Evolutionary conservation across 2,329 filamentous ascomycete genomes (phyloP), one percentile per base, ranked within the genome.

Genomic region (Talaromyces sp.): DNA sequence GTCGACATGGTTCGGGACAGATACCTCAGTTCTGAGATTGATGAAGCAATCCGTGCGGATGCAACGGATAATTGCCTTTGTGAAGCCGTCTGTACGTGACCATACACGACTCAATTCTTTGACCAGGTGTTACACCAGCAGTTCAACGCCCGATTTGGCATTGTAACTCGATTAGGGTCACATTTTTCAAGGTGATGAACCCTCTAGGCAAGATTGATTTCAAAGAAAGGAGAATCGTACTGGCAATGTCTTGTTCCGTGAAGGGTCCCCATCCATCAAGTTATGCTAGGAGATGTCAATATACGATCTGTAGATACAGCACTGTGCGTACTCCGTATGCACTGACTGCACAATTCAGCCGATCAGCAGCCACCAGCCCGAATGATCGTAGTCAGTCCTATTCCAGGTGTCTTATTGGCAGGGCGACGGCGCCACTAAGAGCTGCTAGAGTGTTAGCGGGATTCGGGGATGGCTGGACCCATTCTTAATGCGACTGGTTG

Each of bases 351-450:
- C 15, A 56, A 25, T 38, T 13, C 17, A 31, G 31, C 31, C 19
- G 31, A 56, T 56, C n/a, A 38, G 6, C n/a, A 36, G 31, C 31
- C 53, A 56, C 53, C 53, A 56, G 53, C 53, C 53, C 53, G n/a
- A 56, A 34, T 34, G 29, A 36, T 34, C 29, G 17, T 56, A 34
- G 29, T 22, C 17, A 22, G 17, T n/a, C 29, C 3, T 31, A 11
- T n/a, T 56, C 29, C 17, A 25, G 10, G 11, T 25, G 31, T 56
- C 53, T 56, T 22, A 56, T 56, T 56, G 53, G 53, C 53, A 56
- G 31, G 19, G 29, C 19, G 31, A 31, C 5, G 19, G 53, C 53
- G 53, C 53, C 53, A 56, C 53, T 56, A 56, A 36, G 31, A 22
- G 22, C 2, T 34, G 31, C 31, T 38, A 56, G n/a, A 29, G 51